Conservation (phyloP, 805 yeast genomes). For the Kazachstania bromeliacearum region DNA sequence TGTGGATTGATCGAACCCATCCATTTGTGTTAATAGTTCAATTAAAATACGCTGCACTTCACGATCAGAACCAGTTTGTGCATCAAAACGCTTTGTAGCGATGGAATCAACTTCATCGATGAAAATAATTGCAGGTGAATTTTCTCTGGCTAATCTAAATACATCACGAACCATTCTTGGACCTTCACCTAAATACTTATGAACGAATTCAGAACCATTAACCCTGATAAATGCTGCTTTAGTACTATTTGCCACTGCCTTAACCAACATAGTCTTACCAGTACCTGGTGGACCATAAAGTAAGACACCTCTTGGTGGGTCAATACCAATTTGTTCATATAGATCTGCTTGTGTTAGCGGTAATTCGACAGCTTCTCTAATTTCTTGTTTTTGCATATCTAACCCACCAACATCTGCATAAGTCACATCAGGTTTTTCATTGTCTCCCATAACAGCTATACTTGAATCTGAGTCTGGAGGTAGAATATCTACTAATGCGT, state of each 20-base stretch:
- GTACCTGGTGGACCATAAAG: conserved; percentile 99
- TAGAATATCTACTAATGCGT: conserved; percentile 90
- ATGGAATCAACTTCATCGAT: conserved; percentile 98
- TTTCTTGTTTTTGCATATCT: conserved; percentile 98
- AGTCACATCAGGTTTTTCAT: conserved; percentile 85
- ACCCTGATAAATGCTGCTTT: conserved; percentile 95
- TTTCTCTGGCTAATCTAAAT: conserved; percentile 92
- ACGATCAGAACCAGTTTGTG: conserved; percentile 99
- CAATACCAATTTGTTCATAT: conserved; percentile 95
- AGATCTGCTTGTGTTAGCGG: conserved; percentile 94
- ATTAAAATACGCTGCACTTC: conserved; percentile 97
- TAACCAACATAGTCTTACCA: conserved; percentile 97
- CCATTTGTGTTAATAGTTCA: conserved; percentile 96
- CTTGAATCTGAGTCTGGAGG: conserved; percentile 99
- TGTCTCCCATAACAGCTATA: conserved; percentile 88
- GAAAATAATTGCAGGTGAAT: conserved; percentile 92
- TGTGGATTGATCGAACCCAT: conserved; percentile 93
- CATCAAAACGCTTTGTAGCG: conserved; percentile 98
- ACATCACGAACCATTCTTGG: conserved; percentile 99
- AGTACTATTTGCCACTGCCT: conserved; percentile 95
- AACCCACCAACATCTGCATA: conserved; percentile 98
- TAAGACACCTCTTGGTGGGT: conserved; percentile 96
- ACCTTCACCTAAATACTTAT: conserved; percentile 97
- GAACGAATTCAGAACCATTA: conserved; percentile 96
- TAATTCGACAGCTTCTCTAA: conserved; percentile 94